Evolutionary conservation across 306 rosid genomes (phyloP).

Genomic region (Betula pendula): DNA sequence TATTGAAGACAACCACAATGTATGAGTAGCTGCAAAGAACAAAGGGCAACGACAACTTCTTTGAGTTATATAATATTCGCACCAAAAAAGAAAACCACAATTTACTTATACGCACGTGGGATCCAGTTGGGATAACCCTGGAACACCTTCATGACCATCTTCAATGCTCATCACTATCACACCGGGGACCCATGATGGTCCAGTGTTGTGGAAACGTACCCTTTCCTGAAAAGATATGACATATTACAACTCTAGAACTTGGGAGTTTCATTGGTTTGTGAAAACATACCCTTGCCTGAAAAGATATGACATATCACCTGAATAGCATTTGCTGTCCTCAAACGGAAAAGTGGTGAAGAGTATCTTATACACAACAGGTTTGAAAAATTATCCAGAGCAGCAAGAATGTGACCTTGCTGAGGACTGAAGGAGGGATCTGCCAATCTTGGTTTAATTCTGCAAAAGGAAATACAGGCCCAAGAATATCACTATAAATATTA

Average conservation of each 20-base stretch:
- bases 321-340: conserved; percentile 75
- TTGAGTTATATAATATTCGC: conserved; percentile 4
- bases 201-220: conserved; percentile 76
- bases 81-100: conserved; percentile 18
- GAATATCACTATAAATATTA: conserved; percentile 22
- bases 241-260: conserved; percentile 14
- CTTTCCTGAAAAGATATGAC: conserved; percentile 47
- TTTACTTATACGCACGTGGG: conserved; percentile 58
- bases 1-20: conserved; percentile 72
- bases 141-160: conserved; percentile 74
- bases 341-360: conserved; percentile 90
- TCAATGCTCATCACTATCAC: conserved; percentile 90
- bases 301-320: conserved; percentile 53
- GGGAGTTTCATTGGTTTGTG: conserved; percentile 13
- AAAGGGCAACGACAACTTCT: conserved; percentile 24
- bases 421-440: conserved; percentile 89
- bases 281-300: background rate
- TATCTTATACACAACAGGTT: conserved; percentile 74
- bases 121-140: conserved; percentile 85
- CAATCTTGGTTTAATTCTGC: conserved; percentile 84
- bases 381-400: conserved; percentile 64
- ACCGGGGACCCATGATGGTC: conserved; percentile 60
- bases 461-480: conserved; percentile 17
- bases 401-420: conserved; percentile 54
- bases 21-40: conserved; percentile 61